These are phyloP conservation scores for Microstegium vimineum DNA, from an alignment of 176 grass and related monocot genomes.

Conservation along the genomic window DNA sequence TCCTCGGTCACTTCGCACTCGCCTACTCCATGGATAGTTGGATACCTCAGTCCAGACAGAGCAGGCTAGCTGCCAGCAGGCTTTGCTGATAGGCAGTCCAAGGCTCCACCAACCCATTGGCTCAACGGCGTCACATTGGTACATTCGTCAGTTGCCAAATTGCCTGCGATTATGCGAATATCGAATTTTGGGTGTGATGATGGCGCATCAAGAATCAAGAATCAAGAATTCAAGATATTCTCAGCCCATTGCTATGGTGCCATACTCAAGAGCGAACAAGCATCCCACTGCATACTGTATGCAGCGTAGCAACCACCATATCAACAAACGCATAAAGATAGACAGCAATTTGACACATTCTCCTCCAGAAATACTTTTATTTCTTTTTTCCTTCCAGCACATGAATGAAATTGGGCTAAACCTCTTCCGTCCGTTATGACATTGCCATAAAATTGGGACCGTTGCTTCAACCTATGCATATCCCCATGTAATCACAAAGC, in stretches of 20 bases:
- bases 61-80: no score
- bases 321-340: neutral
- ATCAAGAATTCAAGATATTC: no score
- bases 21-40: neutral
- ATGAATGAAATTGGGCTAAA: neutral
- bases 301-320: neutral
- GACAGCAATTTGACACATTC: neutral
- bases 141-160: no score
- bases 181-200: no score
- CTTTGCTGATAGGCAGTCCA: no score
- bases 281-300: neutral
- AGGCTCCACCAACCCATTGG: no score
- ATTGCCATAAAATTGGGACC: neutral
- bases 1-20: neutral
- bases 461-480: neutral
- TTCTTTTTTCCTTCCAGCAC: neutral
- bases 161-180: no score
- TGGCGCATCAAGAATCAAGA: no score
- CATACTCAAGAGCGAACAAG: neutral
- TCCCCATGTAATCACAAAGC: neutral
- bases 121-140: no score
- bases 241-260: no score
- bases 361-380: neutral
- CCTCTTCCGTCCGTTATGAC: neutral
- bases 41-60: neutral